These are phyloP conservation scores for Tripterygium wilfordii DNA, from an alignment of 177 flowering plant genomes.

Conservation along the genomic window DNA sequence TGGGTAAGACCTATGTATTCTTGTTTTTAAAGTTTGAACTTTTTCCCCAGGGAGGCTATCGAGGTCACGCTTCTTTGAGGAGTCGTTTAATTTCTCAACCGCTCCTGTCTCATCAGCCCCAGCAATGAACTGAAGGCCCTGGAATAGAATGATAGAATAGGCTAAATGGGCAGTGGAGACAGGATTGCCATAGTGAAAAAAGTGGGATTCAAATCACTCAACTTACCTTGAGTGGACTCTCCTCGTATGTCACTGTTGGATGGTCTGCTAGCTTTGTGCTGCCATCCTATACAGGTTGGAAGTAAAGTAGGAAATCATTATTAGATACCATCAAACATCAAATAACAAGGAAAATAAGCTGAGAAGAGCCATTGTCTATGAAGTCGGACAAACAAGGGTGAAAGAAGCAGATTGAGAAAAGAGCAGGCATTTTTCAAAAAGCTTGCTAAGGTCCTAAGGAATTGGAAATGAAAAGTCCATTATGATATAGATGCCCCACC, in stretches of 20 bases:
- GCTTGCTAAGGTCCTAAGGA: no score
- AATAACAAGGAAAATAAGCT: neutral
- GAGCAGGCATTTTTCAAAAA: no score
- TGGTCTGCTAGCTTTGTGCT: conserved; percentile 24
- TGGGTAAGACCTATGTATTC: conserved; percentile 51
- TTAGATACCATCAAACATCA: no score
- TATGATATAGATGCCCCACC: neutral
- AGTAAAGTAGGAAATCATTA: neutral
- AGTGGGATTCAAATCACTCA: neutral
- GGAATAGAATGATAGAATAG: conserved; percentile 9
- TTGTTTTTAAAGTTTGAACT: conserved; percentile 18
- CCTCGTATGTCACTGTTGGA: conserved; percentile 29
- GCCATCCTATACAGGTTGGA: conserved; percentile 34
- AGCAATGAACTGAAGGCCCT: conserved; percentile 67
- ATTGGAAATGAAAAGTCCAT: neutral
- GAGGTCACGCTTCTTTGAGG: conserved; percentile 13
- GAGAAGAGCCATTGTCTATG: neutral
- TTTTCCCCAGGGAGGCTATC: conserved; percentile 15
- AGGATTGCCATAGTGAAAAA: neutral
- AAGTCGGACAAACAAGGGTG: no score
- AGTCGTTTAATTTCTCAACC: conserved; percentile 17
- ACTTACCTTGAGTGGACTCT: conserved; percentile 37
- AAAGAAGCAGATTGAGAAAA: no score
- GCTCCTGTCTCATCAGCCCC: conserved; percentile 23
- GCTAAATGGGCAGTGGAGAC: neutral